These are phyloP conservation scores for Berkeleyomyces rouxiae DNA, from an alignment of 2,329 filamentous ascomycete species.

Conservation along the genomic window DNA sequence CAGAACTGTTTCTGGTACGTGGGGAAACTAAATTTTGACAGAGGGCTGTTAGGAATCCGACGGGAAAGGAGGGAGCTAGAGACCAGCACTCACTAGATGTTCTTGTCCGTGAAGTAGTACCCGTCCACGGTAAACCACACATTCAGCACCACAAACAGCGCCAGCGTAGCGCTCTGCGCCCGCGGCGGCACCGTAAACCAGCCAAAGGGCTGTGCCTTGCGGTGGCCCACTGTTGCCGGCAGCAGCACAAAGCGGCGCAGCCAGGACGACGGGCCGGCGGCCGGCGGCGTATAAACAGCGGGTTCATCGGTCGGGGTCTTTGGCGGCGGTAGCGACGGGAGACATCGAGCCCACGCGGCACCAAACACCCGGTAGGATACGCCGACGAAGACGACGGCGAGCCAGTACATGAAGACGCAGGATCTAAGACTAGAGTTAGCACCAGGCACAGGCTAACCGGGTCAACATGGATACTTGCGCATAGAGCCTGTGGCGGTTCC, in stretches of 20 bases:
- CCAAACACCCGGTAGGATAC: slow-evolving; percentile 19
- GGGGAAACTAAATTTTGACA: slow-evolving; percentile 20
- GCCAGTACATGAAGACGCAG: slow-evolving; percentile 23
- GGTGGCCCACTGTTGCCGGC: slow-evolving; percentile 28
- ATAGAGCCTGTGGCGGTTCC: background rate
- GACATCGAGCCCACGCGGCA: background rate
- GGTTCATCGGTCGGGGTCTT: background rate
- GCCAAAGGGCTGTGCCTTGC: slow-evolving; percentile 27
- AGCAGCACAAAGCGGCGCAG: slow-evolving; percentile 21
- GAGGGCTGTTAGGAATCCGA: background rate
- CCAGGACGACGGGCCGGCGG: slow-evolving; percentile 17
- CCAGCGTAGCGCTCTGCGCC: slow-evolving; percentile 26
- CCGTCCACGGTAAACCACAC: slow-evolving; percentile 22
- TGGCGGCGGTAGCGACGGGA: background rate
- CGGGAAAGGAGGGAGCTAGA: background rate
- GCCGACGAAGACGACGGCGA: slow-evolving; percentile 23
- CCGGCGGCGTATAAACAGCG: background rate
- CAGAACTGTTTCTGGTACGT: slow-evolving; percentile 22
- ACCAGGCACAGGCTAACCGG: background rate
- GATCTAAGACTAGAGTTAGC: background rate
- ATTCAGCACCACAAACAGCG: slow-evolving; percentile 25
- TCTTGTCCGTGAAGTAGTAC: slow-evolving; percentile 23
- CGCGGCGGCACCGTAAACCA: slow-evolving; percentile 30
- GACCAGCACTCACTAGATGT: slow-evolving; percentile 24
- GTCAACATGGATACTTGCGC: background rate